Base-by-base conservation (phyloP, 2,329 filamentous ascomycete species). In the Colletotrichum lindemuthianum region DNA sequence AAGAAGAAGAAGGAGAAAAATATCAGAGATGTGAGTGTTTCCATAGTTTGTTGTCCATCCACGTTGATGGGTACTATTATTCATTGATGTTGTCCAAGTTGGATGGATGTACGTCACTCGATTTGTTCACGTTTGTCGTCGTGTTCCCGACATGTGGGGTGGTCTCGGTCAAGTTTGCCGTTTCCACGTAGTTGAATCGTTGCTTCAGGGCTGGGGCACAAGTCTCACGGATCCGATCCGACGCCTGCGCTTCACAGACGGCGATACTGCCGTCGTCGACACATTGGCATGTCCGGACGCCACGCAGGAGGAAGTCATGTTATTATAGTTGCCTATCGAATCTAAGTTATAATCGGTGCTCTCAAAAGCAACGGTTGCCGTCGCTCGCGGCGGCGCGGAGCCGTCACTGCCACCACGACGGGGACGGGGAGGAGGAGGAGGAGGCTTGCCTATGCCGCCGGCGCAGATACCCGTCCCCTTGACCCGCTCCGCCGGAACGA, bases 261-360 rank as follows among this genome's bases (percentile, higher is more conserved):
- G 24, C 24, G 24, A 24, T 24, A 24, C 24, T 24, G 24, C 24
- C 24, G 24, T 24, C 24, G 24, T 24, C 24, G 24, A 24, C 24
- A 24, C 24, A 24, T 24, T 24, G 24, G 24, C 24, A 24, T 5
- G 24, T 24, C 24, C 24, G 24, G 51, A 15, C 44, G 36, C 40
- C 33, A 47, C n/a, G 59, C 63, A 65, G 52, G 58, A 61, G 33
- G 51, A 65, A 48, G 63, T 61, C 44, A 63, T 65, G 52, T 65
- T 65, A 65, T 65, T 65, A 52, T 56, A 63, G 45, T 41, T 58
- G 47, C 58, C 63, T 63, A 65, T 48, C 43, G 12, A 52, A 47
- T 52, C 58, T 44, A 65, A 61, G 63, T 65, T 65, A 57, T 45
- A 65, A 63, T 52, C 58, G 52, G 58, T 57, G 45, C 47, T 57